A percentile compares a stretch with the other conserved stretches of the same genome.
These are phyloP conservation scores for Malus sylvestris DNA, from an alignment of 306 rosid genomes.

Conservation along the genomic window DNA sequence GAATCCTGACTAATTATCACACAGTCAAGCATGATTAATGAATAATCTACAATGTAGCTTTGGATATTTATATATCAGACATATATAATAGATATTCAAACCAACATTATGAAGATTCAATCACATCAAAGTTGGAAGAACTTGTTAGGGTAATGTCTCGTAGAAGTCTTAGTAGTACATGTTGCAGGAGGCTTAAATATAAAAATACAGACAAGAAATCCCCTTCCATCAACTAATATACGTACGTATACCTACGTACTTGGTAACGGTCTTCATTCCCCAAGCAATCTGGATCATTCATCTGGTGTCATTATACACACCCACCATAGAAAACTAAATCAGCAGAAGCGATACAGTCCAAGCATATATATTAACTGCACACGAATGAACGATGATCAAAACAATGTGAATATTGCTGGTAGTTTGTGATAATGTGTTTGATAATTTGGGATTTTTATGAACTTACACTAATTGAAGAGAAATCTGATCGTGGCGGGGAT, in stretches of 20 bases:
- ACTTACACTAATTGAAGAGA: constrained; percentile 77
- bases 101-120: neutral
- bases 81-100: neutral
- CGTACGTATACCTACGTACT: neutral
- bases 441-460: neutral
- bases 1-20: neutral
- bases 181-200: neutral
- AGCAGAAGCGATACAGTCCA: neutral
- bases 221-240: neutral
- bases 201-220: constrained; percentile 14
- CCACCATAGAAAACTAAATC: constrained; percentile 1
- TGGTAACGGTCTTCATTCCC: neutral
- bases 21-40: neutral
- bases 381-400: neutral
- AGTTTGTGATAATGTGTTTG: neutral
- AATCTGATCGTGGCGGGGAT: constrained; percentile 67
- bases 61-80: neutral
- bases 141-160: constrained; percentile 4
- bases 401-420: neutral
- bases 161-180: neutral
- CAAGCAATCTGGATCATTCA: neutral
- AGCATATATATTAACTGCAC: constrained; percentile 2
- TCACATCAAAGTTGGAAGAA: neutral
- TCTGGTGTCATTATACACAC: constrained; percentile 4
- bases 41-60: neutral